These are phyloP conservation scores for Metschnikowia hibisci DNA, from an alignment of 805 yeast genomes.

Conservation along the genomic window DNA sequence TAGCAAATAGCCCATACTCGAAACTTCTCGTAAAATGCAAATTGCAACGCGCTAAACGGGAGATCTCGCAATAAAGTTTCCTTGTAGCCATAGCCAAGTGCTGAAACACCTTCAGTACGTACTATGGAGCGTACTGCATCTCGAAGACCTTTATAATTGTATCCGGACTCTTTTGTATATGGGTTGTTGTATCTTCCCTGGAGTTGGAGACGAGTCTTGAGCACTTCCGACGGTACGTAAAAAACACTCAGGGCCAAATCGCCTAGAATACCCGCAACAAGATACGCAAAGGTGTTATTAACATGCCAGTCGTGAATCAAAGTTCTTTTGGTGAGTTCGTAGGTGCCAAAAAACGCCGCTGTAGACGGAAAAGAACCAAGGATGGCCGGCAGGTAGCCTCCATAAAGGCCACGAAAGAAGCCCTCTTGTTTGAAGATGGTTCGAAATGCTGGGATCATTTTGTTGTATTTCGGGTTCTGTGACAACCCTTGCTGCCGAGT, in stretches of 20 bases:
- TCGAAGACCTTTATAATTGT: slow-evolving; percentile 72
- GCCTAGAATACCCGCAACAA: slow-evolving; percentile 88
- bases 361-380: slow-evolving; percentile 93
- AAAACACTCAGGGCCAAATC: slow-evolving; percentile 84
- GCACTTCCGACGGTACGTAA: slow-evolving; percentile 93
- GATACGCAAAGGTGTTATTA: slow-evolving; percentile 76
- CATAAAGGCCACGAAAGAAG: slow-evolving; percentile 73
- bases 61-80: slow-evolving; percentile 90
- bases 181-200: slow-evolving; percentile 87
- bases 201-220: slow-evolving; percentile 87
- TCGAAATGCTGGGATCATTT: slow-evolving; percentile 69
- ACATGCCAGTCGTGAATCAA: slow-evolving; percentile 59
- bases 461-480: slow-evolving; percentile 58
- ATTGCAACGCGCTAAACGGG: slow-evolving; percentile 94
- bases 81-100: slow-evolving; percentile 87
- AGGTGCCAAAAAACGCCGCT: slow-evolving; percentile 88
- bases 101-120: slow-evolving; percentile 64
- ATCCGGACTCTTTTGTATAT: slow-evolving; percentile 67
- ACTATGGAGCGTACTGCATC: slow-evolving; percentile 69
- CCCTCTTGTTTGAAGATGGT: slow-evolving; percentile 87
- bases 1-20: slow-evolving; percentile 54
- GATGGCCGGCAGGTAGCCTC: slow-evolving; percentile 91
- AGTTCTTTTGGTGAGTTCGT: slow-evolving; percentile 73
- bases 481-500: slow-evolving; percentile 97
- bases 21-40: slow-evolving; percentile 89